A percentile compares a stretch with the other conserved stretches of the same genome.
Conservation (phyloP, 176 grass and related monocot genomes). For the Rhynchospora tenuis region DNA sequence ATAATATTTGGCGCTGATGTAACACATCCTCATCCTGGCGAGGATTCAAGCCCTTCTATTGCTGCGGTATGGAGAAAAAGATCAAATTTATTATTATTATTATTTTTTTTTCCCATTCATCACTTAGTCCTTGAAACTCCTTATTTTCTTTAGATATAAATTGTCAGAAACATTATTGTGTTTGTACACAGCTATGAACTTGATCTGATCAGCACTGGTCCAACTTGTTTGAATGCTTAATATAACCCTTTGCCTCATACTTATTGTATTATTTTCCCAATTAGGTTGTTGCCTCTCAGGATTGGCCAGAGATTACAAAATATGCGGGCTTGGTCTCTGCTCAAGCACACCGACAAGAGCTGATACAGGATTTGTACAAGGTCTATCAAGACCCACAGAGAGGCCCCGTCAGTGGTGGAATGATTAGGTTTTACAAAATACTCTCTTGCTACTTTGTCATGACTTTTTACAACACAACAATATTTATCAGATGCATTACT, state of each 20-base stretch:
- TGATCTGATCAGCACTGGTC: neutral
- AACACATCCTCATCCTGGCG: constrained; percentile 91
- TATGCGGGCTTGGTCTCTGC: constrained; percentile 93
- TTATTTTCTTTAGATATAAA: neutral
- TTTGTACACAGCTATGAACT: neutral
- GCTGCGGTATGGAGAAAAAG: constrained; percentile 47
- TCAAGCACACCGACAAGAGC: constrained; percentile 73
- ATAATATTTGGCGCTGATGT: constrained; percentile 97
- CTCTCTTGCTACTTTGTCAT: neutral
- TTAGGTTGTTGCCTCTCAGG: constrained; percentile 91
- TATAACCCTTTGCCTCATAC: neutral
- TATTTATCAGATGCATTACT: neutral
- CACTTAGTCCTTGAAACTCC: neutral
- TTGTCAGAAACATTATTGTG: neutral
- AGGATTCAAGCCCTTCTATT: constrained; percentile 91
- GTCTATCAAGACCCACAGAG: constrained; percentile 61
- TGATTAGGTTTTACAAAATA: constrained; percentile 49
- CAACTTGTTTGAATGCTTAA: neutral
- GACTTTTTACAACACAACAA: neutral
- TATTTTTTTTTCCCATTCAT: neutral
- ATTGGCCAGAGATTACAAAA: constrained; percentile 97
- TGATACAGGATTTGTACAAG: constrained; percentile 89
- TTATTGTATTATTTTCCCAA: neutral
- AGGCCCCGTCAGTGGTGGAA: constrained; percentile 55
- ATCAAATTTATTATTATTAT: too few species aligned